A percentile compares a stretch with the other conserved stretches of the same genome.
These are phyloP conservation scores for Fusarium veterinarium DNA, from an alignment of 2,329 filamentous ascomycete genomes.

Conservation along the genomic window DNA sequence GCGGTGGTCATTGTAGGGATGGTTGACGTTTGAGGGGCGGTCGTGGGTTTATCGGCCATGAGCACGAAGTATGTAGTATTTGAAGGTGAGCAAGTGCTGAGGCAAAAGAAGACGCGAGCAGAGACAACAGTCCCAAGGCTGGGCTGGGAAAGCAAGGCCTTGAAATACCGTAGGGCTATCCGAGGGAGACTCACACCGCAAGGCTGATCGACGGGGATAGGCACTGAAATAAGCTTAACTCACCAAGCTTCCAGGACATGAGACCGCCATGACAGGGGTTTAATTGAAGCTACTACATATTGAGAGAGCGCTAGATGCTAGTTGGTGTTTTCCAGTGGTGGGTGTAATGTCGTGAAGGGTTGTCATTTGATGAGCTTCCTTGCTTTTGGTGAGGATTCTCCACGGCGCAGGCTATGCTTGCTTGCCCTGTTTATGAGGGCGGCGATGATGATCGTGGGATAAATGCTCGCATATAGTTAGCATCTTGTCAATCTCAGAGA, in stretches of 20 bases:
- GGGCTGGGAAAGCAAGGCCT: background rate
- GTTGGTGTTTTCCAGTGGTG: background rate
- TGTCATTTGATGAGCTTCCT: background rate
- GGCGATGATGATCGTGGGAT: background rate
- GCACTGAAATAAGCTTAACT: slow-evolving; percentile 26
- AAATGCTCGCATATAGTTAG: background rate
- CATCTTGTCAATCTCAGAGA: background rate
- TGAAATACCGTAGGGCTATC: slow-evolving; percentile 23
- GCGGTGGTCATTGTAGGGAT: slow-evolving; percentile 11
- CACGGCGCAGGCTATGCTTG: background rate
- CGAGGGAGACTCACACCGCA: slow-evolving; percentile 1
- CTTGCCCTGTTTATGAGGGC: background rate
- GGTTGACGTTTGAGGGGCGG: background rate
- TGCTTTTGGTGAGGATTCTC: background rate
- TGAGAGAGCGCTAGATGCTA: background rate
- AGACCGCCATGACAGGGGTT: slow-evolving; percentile 23
- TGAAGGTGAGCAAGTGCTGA: background rate
- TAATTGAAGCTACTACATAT: slow-evolving; percentile 5
- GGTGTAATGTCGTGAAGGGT: background rate
- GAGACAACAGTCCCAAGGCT: background rate
- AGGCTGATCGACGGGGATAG: slow-evolving; percentile 6
- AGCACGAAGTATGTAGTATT: background rate
- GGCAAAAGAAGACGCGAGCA: background rate
- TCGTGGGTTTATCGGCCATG: slow-evolving; percentile 24
- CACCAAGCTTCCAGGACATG: background rate